These are phyloP conservation scores for Spathaspora arborariae DNA, from an alignment of 805 yeast species.

Conservation along the genomic window DNA sequence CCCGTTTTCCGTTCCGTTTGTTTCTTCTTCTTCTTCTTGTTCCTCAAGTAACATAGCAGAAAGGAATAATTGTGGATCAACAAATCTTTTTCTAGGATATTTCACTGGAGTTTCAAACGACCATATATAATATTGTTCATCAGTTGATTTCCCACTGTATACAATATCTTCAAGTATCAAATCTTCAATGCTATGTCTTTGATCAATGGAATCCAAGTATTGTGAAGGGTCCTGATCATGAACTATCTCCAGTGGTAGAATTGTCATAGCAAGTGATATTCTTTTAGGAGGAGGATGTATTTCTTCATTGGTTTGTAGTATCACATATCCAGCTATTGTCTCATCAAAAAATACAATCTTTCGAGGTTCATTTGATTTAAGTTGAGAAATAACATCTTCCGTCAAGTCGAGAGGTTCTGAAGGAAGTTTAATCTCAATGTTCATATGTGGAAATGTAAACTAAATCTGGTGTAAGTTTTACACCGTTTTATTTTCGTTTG, in stretches of 20 bases:
- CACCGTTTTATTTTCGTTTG: too few species aligned
- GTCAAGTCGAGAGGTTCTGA: slow-evolving; percentile 3
- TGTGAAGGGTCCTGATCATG: slow-evolving; percentile 11
- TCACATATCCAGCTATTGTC: slow-evolving; percentile 22
- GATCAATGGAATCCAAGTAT: slow-evolving; percentile 4
- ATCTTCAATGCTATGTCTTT: slow-evolving; percentile 2
- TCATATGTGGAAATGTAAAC: slow-evolving; percentile 7
- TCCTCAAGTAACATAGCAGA: slow-evolving; percentile 16
- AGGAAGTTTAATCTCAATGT: slow-evolving; percentile 6
- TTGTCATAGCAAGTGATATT: slow-evolving; percentile 16
- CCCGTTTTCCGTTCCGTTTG: slow-evolving; percentile 8
- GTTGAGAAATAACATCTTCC: slow-evolving; percentile 2
- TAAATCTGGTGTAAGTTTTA: too few species aligned
- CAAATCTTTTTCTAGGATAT: slow-evolving; percentile 28
- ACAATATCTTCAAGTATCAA: slow-evolving; percentile 5
- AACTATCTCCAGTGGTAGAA: slow-evolving; percentile 16
- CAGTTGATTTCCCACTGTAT: slow-evolving; percentile 1
- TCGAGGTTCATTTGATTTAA: not conserved
- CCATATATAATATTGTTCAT: slow-evolving; percentile 21
- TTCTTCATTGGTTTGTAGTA: slow-evolving; percentile 11
- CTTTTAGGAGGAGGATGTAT: slow-evolving; percentile 6
- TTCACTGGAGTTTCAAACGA: slow-evolving; percentile 24
- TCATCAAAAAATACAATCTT: slow-evolving; percentile 26
- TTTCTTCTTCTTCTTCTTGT: slow-evolving; percentile 11
- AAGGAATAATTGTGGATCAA: slow-evolving; percentile 22